A percentile compares a stretch with the other conserved stretches of the same genome.
These are phyloP conservation scores for Botryotinia calthae DNA, from an alignment of 2,329 filamentous ascomycete species.

Conservation along the genomic window DNA sequence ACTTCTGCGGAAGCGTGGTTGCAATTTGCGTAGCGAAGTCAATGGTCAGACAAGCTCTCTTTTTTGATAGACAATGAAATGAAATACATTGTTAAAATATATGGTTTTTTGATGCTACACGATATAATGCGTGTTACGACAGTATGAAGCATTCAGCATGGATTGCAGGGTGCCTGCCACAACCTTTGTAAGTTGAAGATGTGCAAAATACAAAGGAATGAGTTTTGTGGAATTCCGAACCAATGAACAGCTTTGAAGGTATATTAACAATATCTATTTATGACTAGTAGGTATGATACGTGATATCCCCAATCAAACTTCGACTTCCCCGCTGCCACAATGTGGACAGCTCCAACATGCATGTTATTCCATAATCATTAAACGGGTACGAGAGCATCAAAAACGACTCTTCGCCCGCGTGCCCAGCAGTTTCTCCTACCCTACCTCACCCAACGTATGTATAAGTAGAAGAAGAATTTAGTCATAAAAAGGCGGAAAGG, in stretches of 20 bases:
- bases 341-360: neutral
- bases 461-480: neutral
- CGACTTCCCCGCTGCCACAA: neutral
- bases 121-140: neutral
- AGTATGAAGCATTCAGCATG: neutral
- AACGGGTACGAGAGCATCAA: neutral
- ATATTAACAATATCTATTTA: conserved; percentile 15
- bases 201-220: neutral
- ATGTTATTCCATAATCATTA: neutral
- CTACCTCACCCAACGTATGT: neutral
- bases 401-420: neutral
- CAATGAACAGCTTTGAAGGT: neutral
- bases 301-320: neutral
- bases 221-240: neutral
- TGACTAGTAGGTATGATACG: neutral
- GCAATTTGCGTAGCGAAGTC: neutral
- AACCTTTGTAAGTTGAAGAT: neutral
- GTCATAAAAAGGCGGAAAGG: neutral
- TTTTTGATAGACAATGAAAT: neutral
- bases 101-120: neutral
- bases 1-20: conserved; percentile 3
- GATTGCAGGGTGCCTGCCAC: neutral
- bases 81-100: neutral
- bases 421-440: neutral
- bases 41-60: neutral